These are phyloP conservation scores for Voacanga thouarsii DNA, from an alignment of 257 asterid species.

Conservation along the genomic window DNA sequence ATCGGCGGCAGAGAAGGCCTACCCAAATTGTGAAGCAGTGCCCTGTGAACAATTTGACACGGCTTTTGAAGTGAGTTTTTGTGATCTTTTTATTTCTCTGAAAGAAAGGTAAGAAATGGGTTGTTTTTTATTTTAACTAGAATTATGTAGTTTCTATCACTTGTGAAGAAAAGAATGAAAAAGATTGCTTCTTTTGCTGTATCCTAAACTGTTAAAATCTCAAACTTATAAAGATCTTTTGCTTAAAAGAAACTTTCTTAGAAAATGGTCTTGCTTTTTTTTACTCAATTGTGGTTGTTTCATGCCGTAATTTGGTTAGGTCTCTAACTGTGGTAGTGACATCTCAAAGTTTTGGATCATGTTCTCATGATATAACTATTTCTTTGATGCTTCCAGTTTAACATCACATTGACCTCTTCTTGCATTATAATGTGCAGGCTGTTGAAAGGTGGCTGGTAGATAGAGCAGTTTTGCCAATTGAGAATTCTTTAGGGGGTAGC, in stretches of 20 bases:
- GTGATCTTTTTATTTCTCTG: not conserved
- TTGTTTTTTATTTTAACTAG: not conserved
- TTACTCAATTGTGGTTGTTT: not conserved
- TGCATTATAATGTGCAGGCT: constrained; percentile 46
- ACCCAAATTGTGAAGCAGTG: constrained; percentile 96
- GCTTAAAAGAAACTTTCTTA: not conserved
- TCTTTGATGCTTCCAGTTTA: not conserved
- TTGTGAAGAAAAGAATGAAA: not conserved
- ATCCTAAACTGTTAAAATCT: not conserved
- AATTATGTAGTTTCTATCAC: no score
- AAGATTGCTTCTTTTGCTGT: not conserved
- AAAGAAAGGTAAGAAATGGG: not conserved
- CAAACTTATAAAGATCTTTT: not conserved
- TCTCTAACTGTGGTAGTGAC: not conserved
- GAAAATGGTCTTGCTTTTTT: not conserved
- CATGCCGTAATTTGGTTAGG: not conserved
- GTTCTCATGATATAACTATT: not conserved
- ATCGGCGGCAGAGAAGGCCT: constrained; percentile 95
- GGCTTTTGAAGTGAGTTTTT: constrained; percentile 71
- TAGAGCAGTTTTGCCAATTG: constrained; percentile 96
- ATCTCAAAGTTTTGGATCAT: not conserved
- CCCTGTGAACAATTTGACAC: constrained; percentile 97
- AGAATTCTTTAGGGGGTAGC: constrained; percentile 96
- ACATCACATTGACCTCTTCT: not conserved
- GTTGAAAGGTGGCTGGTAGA: constrained; percentile 97